Conservation (phyloP, 2,329 filamentous ascomycete genomes). For the Apiospora saccharicola region DNA sequence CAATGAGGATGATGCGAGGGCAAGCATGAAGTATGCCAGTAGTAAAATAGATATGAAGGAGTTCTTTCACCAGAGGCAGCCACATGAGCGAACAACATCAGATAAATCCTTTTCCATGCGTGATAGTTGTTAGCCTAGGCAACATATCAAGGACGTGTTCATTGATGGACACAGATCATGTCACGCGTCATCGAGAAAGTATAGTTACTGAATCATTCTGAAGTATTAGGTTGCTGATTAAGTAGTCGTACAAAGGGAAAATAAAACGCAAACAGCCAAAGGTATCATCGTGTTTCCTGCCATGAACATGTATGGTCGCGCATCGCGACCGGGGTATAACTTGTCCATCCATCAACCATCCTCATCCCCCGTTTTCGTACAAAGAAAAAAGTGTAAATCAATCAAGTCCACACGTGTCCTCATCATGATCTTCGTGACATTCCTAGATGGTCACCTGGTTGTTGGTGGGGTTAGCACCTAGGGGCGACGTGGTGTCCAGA, state of each 20-base stretch:
- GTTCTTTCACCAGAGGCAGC: no score
- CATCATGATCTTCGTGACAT: slow-evolving; percentile 15
- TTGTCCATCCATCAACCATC: background rate
- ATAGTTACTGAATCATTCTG: background rate
- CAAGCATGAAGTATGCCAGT: background rate
- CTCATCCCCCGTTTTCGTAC: background rate
- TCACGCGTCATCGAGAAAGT: no score
- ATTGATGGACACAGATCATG: no score
- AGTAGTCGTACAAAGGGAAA: slow-evolving; percentile 12
- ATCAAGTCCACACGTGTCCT: background rate
- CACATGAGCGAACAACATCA: no score
- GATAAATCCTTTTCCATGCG: no score
- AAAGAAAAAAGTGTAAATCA: background rate
- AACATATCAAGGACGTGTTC: no score
- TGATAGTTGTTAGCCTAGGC: no score
- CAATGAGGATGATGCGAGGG: background rate
- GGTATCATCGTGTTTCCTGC: slow-evolving; percentile 25
- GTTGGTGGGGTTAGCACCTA: background rate
- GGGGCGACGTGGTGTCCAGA: background rate
- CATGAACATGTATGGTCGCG: slow-evolving; percentile 8
- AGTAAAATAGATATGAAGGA: background rate
- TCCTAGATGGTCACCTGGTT: slow-evolving; percentile 25
- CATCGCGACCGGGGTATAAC: slow-evolving; percentile 24
- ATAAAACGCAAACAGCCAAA: slow-evolving; percentile 15
- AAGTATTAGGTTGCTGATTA: background rate